These are phyloP conservation scores for Adansonia rubrostipa DNA, from an alignment of 441 rosid species.

Conservation along the genomic window DNA sequence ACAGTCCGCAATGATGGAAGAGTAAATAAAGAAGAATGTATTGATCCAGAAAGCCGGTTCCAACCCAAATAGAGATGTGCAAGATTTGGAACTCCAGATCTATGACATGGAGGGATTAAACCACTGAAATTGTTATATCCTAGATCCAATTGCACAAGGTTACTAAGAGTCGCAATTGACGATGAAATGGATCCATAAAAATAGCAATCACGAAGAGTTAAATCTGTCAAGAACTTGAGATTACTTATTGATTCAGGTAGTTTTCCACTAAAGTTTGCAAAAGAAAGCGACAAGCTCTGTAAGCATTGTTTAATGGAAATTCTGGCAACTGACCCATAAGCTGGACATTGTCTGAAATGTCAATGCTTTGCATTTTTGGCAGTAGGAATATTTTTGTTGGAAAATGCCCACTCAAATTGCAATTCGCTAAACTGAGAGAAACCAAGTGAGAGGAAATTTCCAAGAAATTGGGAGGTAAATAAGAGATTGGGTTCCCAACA, in stretches of 20 bases:
- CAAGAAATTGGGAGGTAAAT: conserved; percentile 16
- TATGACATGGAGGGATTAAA: neutral
- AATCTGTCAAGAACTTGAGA: neutral
- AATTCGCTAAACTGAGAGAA: neutral
- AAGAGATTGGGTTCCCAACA: neutral
- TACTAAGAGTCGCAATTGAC: neutral
- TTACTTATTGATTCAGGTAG: neutral
- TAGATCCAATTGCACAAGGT: neutral
- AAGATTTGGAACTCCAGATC: conserved; percentile 18
- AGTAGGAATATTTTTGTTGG: neutral
- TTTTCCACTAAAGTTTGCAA: neutral
- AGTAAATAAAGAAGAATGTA: conserved; percentile 6
- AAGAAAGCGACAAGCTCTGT: fast-evolving
- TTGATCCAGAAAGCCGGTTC: neutral
- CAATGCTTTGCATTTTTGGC: conserved; percentile 9
- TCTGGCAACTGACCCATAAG: neutral
- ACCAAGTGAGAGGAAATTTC: neutral
- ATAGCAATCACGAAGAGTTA: fast-evolving
- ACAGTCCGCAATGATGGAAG: neutral
- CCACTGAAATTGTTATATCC: neutral
- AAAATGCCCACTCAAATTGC: neutral
- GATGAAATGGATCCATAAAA: neutral
- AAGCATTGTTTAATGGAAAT: neutral
- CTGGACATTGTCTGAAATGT: fast-evolving
- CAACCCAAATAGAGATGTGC: neutral